Evolutionary conservation across 345 rosid species (phyloP), one percentile per base, ranked within the genome.

Genomic region (Murraya paniculata): DNA sequence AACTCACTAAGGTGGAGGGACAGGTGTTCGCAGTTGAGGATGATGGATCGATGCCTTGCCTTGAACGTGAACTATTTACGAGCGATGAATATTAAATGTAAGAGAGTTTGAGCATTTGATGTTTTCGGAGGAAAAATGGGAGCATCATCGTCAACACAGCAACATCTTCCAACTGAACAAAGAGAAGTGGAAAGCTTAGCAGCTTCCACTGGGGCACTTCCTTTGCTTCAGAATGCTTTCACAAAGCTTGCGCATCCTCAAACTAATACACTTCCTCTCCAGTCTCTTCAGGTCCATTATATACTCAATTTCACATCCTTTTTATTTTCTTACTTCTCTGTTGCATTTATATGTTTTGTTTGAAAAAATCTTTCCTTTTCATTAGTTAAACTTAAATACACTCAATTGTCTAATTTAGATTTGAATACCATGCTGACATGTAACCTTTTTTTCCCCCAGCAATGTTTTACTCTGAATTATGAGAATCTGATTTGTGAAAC

Each of bases 141-240:
- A 82, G 91, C 89, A 21, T 92, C 98, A 4, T 87, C 97, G 22
- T 95, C 98, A 22, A 82, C 84, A 28, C 89, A 87, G 70, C 87
- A 84, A 79, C 74, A 72, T 21, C 82, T 31, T 8, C 80, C 85
- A 67, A 27, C 70, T 31, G 94, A 92, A 68, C 91, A 85, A 73
- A 81, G 88, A 58, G 91, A 92, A 83, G 85, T 84, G 74, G 98
- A 95, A 86, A 81, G 84, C 81, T 80, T 89, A 53, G 93, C 90
- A 4, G 92, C 96, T 81, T 90, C 97, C 31, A 82, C 86, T 2
- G 98, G 97, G 71, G 88, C 94, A 61, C 90, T 90, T 71, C 90
- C 97, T 45, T 39, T 85, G 72, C 95, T 95, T 76, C 92, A 82
- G 58, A 84, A 82, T 38, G 85, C 89, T 1, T 93, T 92, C 86